These are phyloP conservation scores for Fusarium dimerum DNA, from an alignment of 2,329 filamentous ascomycete species.

Conservation along the genomic window DNA sequence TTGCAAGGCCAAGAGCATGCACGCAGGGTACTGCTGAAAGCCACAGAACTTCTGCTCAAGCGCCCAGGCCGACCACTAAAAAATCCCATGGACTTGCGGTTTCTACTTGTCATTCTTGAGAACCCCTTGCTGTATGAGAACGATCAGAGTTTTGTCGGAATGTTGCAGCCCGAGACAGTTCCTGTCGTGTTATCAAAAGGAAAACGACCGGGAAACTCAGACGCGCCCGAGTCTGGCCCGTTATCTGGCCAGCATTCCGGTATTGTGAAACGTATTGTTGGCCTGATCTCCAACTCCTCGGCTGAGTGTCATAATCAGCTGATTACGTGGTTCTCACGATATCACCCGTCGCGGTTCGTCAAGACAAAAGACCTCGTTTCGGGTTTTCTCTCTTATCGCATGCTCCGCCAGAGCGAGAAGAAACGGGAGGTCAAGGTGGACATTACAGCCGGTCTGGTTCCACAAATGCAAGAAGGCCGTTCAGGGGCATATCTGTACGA, in stretches of 20 bases:
- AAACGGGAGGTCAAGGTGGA: slow-evolving; percentile 62
- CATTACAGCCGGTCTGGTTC: slow-evolving; percentile 67
- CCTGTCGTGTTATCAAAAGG: slow-evolving; percentile 5
- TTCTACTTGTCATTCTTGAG: slow-evolving; percentile 74
- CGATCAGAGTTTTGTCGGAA: slow-evolving; percentile 42
- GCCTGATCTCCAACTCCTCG: slow-evolving; percentile 74
- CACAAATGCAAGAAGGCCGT: slow-evolving; percentile 67
- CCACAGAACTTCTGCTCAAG: slow-evolving; percentile 77
- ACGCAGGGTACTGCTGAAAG: slow-evolving; percentile 72
- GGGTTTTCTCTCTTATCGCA: slow-evolving; percentile 78
- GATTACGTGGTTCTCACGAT: slow-evolving; percentile 75
- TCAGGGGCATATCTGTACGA: slow-evolving; percentile 74
- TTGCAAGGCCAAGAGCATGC: slow-evolving; percentile 66
- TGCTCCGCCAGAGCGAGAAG: slow-evolving; percentile 70
- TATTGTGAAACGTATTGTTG: slow-evolving; percentile 82
- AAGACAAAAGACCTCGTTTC: slow-evolving; percentile 75
- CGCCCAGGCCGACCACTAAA: slow-evolving; percentile 71
- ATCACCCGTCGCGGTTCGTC: slow-evolving; percentile 67
- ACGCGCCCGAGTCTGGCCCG: slow-evolving; percentile 40
- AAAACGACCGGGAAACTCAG: slow-evolving; percentile 15
- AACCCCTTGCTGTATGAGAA: slow-evolving; percentile 72
- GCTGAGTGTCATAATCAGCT: slow-evolving; percentile 75
- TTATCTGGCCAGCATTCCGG: slow-evolving; percentile 72
- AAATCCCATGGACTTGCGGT: slow-evolving; percentile 70
- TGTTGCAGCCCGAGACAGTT: slow-evolving; percentile 35